Conservation (phyloP, 1,139 yeast species). For the Hemisphaericaspora subhashii region DNA sequence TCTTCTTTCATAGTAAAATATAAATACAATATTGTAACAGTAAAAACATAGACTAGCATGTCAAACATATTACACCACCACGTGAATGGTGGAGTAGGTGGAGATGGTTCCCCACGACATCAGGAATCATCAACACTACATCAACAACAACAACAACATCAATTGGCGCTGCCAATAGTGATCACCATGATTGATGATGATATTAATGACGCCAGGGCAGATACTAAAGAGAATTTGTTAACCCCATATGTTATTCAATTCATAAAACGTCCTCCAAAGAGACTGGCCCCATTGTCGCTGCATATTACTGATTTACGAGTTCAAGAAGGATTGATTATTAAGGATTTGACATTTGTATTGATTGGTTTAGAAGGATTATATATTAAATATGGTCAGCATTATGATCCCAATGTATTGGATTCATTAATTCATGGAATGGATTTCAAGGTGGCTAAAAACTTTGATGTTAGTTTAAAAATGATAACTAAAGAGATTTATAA, state of each 20-base stretch:
- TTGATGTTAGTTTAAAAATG: slow-evolving; percentile 75
- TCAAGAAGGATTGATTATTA: slow-evolving; percentile 72
- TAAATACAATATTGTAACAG: slow-evolving; percentile 2
- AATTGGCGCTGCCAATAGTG: slow-evolving; percentile 3
- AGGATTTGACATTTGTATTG: slow-evolving; percentile 68
- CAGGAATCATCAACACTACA: background rate
- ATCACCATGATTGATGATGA: slow-evolving; percentile 6
- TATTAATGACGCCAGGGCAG: slow-evolving; percentile 10
- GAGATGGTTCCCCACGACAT: background rate
- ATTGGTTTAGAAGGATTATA: slow-evolving; percentile 81
- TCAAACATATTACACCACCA: too few relatives aligned
- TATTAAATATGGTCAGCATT: slow-evolving; percentile 65
- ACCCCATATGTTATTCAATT: background rate
- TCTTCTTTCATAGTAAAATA: slow-evolving; percentile 1
- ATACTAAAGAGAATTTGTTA: slow-evolving; percentile 7
- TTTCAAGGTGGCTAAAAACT: slow-evolving; percentile 65
- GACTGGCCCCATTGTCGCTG: slow-evolving; percentile 44
- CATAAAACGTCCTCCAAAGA: slow-evolving; percentile 13
- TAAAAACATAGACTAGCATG: too few relatives aligned
- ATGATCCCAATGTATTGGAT: slow-evolving; percentile 41
- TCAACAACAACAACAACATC: slow-evolving; percentile 3
- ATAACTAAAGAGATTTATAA: slow-evolving; percentile 63
- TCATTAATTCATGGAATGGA: slow-evolving; percentile 66
- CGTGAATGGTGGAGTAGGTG: background rate
- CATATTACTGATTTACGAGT: slow-evolving; percentile 44